A percentile compares a stretch with the other conserved stretches of the same genome.
These are phyloP conservation scores for Lagenidium giganteum DNA, from an alignment of 352 stramenopile species.

Conservation along the genomic window DNA sequence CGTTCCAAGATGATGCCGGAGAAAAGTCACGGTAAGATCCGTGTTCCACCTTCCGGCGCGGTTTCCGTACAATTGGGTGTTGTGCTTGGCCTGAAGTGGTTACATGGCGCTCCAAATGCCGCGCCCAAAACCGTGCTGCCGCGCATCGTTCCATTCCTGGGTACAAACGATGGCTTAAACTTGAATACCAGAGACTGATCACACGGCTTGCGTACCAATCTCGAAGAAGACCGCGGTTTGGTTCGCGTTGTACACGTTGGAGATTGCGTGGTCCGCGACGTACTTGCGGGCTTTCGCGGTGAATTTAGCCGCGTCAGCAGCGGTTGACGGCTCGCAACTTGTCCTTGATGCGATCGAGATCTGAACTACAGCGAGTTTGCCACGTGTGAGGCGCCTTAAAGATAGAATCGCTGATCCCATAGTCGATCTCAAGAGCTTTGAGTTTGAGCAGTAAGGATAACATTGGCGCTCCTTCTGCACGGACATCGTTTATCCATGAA, in stretches of 20 bases:
- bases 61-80: no score
- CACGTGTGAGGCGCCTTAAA: slow-evolving; percentile 6
- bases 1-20: no score
- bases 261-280: slow-evolving; percentile 4
- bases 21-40: no score
- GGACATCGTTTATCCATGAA: no score
- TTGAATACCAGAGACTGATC: slow-evolving; percentile 18
- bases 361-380: slow-evolving; percentile 1
- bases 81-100: no score
- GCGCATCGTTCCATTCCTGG: no score
- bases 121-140: no score
- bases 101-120: no score
- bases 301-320: slow-evolving; percentile 1
- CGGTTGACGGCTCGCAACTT: neutral
- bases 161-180: slow-evolving; percentile 5
- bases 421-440: slow-evolving; percentile 2
- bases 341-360: slow-evolving; percentile 2
- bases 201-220: slow-evolving; percentile 10
- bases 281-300: neutral
- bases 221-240: slow-evolving; percentile 24
- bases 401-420: no score
- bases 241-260: slow-evolving; percentile 15
- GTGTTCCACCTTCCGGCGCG: no score
- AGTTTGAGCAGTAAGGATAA: slow-evolving; percentile 8
- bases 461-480: slow-evolving; percentile 7